These are phyloP conservation scores for Rhamnella rubrinervis DNA, from an alignment of 331 rosid genomes.

Conservation along the genomic window DNA sequence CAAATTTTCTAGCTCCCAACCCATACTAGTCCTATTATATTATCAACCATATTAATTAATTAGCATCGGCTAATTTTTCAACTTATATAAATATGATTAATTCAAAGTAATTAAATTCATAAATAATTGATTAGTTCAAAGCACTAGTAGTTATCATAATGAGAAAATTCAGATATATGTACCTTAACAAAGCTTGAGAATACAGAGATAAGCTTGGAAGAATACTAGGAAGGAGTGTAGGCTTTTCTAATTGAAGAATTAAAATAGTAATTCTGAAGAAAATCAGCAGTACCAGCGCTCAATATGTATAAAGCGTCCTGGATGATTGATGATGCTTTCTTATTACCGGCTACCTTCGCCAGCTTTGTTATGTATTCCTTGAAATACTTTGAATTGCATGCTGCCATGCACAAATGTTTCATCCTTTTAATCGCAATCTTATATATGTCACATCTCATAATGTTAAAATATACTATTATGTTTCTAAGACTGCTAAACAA, in stretches of 20 bases:
- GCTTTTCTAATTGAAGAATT: constrained; percentile 63
- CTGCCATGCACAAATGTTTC: constrained; percentile 25
- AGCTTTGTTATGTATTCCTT: constrained; percentile 82
- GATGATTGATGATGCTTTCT: constrained; percentile 66
- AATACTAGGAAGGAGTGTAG: constrained; percentile 70
- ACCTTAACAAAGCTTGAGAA: constrained; percentile 73
- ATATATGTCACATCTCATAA: neutral
- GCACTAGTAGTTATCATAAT: too few species aligned
- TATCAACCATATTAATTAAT: neutral
- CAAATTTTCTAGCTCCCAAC: constrained; percentile 80
- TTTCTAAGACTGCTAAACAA: neutral
- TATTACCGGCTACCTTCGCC: constrained; percentile 70
- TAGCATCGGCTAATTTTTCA: too few species aligned
- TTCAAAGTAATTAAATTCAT: too few species aligned
- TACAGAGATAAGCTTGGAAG: constrained; percentile 40
- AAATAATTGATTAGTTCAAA: too few species aligned
- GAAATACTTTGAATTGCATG: constrained; percentile 69
- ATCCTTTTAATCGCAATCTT: too few species aligned
- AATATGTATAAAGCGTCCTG: constrained; percentile 66
- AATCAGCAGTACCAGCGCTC: constrained; percentile 86
- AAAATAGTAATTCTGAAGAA: constrained; percentile 79
- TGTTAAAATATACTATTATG: neutral
- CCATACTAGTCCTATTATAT: constrained; percentile 59
- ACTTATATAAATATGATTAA: too few species aligned
- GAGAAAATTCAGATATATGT: neutral